Evolutionary conservation across 495 filamentous ascomycete species (phyloP), one percentile per base, ranked within the genome.

Genomic region (Articulospora tetracladia): DNA sequence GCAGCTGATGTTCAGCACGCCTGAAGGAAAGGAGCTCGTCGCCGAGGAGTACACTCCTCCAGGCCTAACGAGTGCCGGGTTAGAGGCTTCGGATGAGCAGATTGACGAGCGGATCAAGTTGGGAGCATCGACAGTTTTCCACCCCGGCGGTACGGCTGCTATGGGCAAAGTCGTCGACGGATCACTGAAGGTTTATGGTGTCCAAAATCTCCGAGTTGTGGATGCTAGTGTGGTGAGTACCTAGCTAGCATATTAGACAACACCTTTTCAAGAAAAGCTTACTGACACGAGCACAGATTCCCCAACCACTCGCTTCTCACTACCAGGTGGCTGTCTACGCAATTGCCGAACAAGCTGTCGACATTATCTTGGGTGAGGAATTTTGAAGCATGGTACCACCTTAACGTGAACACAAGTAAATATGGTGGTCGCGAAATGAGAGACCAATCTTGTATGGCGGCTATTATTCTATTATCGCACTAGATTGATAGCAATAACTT

Each of bases 271-370:
- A n/a, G n/a, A n/a, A n/a, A n/a, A n/a, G n/a, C n/a, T n/a, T n/a
- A n/a, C n/a, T n/a, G n/a, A n/a, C n/a, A n/a, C 13, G 6, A 4
- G 4, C 30, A 32, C 30, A 32, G 30, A 84, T 78, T 54, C 81
- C 83, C 2, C 58, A 79, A 12, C 73, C 79, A 0, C 83, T 83
- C 20, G 25, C 54, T 23, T 49, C 52, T 0, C 63, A 61, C 49
- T 47, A 24, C 10, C 60, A 62, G 34, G 60, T 25, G 10, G 10
- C 6, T 32, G 83, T 83, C 12, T 84, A 83, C 39, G 78, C 84
- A 67, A 71, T 83, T 24, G 79, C 73, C 19, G 85, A 88, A 72
- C 86, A 86, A 70, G 85, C 84, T 12, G 77, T 76, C 0, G 79
- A 81, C 48, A 76, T 79, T 7, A 82, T 84, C 44, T 56, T 77